phyloP scores from a whole-genome alignment of 257 asterid genomes.

The Nicotiana undulata region DNA sequence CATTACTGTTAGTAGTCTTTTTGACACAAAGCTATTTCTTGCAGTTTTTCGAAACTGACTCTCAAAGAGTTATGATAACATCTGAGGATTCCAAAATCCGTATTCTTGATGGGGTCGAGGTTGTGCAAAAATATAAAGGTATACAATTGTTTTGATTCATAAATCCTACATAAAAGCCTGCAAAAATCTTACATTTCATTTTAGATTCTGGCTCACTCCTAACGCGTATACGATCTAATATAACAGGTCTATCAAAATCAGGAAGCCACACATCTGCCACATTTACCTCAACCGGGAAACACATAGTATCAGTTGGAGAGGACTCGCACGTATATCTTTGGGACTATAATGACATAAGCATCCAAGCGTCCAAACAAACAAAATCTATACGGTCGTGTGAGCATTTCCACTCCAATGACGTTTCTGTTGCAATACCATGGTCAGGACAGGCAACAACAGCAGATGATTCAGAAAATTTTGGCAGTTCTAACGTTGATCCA shows the following conservation, averaged over 20 bases:
- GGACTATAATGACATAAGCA: slow-evolving; percentile 39
- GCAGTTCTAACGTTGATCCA: slow-evolving; percentile 8
- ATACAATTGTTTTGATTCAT: background rate
- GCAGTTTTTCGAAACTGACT: slow-evolving; percentile 47
- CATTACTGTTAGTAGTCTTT: background rate
- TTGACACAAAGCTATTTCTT: background rate
- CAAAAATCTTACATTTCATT: background rate
- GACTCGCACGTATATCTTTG: slow-evolving; percentile 66
- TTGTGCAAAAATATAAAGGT: slow-evolving; percentile 80
- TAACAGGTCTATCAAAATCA: slow-evolving; percentile 53
- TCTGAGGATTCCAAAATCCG: slow-evolving; percentile 80
- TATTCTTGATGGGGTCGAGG: slow-evolving; percentile 64
- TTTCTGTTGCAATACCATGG: slow-evolving; percentile 66
- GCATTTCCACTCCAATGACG: slow-evolving; percentile 42
- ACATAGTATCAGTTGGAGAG: slow-evolving; percentile 71
- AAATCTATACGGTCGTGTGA: slow-evolving; percentile 64
- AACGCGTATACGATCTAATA: background rate
- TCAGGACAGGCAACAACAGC: slow-evolving; percentile 11
- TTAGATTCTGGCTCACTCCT: background rate
- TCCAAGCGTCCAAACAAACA: slow-evolving; percentile 34
- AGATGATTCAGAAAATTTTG: background rate
- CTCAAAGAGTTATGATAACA: slow-evolving; percentile 63
- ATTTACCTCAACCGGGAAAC: slow-evolving; percentile 46
- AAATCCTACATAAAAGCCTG: background rate
- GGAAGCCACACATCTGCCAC: slow-evolving; percentile 70